These are phyloP conservation scores for Monosporascus ibericus DNA, from an alignment of 2,329 filamentous ascomycete species.

Conservation along the genomic window DNA sequence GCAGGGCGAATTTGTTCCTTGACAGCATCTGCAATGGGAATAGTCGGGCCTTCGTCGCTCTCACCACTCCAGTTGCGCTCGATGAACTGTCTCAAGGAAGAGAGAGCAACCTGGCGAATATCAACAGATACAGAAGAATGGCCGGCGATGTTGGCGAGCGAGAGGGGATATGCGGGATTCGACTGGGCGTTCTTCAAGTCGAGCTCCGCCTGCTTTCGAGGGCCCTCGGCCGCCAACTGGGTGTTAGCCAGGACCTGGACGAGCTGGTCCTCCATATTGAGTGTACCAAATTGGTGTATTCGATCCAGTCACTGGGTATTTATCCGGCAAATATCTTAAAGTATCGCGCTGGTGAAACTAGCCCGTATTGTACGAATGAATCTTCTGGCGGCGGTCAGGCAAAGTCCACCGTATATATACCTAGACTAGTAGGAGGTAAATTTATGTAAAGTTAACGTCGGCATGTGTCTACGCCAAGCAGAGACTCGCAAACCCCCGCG, in stretches of 20 bases:
- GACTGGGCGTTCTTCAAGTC: conserved; percentile 67
- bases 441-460: no score
- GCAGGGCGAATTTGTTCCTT: conserved; percentile 68
- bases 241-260: conserved; percentile 83
- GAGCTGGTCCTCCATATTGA: conserved; percentile 84
- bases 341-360: no score
- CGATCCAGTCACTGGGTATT: no score
- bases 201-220: conserved; percentile 80
- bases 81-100: conserved; percentile 76
- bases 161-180: conserved; percentile 68
- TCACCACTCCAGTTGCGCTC: conserved; percentile 76
- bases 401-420: no score
- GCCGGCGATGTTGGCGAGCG: conserved; percentile 73
- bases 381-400: no score
- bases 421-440: no score
- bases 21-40: conserved; percentile 65
- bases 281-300: not conserved
- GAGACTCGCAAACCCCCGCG: no score
- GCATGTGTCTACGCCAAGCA: no score
- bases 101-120: conserved; percentile 77
- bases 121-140: conserved; percentile 67
- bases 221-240: conserved; percentile 67
- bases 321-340: no score
- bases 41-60: conserved; percentile 58
- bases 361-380: no score